phyloP scores from a whole-genome alignment of 2,329 filamentous ascomycete species.

The Neofusicoccum kwambonambiense region DNA sequence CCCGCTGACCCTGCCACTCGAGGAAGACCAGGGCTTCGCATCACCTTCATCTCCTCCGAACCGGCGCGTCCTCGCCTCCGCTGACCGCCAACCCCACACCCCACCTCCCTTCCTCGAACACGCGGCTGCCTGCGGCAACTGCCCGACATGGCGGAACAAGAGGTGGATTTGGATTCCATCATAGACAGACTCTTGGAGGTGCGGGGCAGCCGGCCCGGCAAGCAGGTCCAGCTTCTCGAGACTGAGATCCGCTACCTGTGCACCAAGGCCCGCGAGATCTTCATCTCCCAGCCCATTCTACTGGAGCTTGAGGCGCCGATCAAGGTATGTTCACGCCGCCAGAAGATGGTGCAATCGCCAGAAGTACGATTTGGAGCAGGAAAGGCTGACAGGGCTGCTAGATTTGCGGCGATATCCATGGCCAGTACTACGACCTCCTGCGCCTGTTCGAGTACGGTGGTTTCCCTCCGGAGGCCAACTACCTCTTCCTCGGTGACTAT shows the following conservation, averaged over 20 bases:
- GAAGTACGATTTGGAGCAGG: not conserved
- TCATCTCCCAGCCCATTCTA: conserved; percentile 98
- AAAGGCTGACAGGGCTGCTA: conserved; percentile 39
- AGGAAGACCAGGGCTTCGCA: conserved; percentile 18
- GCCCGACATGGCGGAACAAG: conserved; percentile 72
- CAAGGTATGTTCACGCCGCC: conserved; percentile 64
- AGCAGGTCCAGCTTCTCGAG: conserved; percentile 96
- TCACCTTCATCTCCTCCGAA: conserved; percentile 16
- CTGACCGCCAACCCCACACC: conserved; percentile 14
- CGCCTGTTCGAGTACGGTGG: conserved; percentile 98
- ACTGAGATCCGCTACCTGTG: conserved; percentile 95
- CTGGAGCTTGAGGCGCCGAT: conserved; percentile 97
- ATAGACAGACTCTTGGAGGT: conserved; percentile 98
- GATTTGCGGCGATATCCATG: conserved; percentile 99
- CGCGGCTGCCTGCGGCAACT: conserved; percentile 30
- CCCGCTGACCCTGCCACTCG: not conserved
- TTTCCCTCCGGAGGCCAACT: conserved; percentile 98
- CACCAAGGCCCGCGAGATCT: conserved; percentile 98
- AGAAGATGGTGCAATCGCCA: conserved; percentile 21
- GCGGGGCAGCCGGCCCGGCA: conserved; percentile 93
- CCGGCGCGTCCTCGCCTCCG: conserved; percentile 14
- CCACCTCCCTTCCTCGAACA: conserved; percentile 8
- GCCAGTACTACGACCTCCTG: conserved; percentile 97
- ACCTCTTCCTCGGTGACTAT: conserved; percentile 98
- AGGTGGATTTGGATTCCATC: conserved; percentile 98